Conservation (phyloP, 2,329 filamentous ascomycete genomes). For the Didymella glomerata region DNA sequence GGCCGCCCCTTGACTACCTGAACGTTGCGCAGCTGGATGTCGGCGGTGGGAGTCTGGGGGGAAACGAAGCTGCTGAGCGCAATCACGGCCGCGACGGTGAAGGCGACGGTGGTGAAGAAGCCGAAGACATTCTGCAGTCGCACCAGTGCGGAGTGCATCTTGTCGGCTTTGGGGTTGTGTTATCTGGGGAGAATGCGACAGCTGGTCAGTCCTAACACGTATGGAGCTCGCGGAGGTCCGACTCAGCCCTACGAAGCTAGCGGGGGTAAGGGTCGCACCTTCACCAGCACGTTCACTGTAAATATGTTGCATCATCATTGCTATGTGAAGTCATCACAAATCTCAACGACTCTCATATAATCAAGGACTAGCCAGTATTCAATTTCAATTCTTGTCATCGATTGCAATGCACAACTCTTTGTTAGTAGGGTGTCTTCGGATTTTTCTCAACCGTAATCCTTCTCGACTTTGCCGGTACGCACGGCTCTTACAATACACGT, state of each 20-base stretch:
- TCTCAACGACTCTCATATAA: too few species aligned
- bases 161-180: constrained; percentile 17
- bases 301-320: too few species aligned
- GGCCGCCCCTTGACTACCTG: constrained; percentile 91
- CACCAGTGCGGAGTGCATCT: constrained; percentile 87
- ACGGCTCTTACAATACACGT: too few species aligned
- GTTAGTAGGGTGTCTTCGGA: too few species aligned
- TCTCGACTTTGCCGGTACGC: too few species aligned
- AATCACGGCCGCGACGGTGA: constrained; percentile 79
- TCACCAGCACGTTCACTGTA: not conserved
- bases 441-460: too few species aligned
- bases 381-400: too few species aligned
- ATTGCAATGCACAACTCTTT: too few species aligned
- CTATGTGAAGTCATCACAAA: too few species aligned
- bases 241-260: constrained; percentile 35
- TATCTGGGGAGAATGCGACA: not conserved
- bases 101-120: constrained; percentile 95
- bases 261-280: not conserved
- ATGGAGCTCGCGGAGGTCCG: constrained; percentile 39
- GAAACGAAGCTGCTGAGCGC: constrained; percentile 79
- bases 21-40: constrained; percentile 74
- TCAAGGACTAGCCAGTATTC: too few species aligned
- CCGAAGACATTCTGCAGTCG: constrained; percentile 93
- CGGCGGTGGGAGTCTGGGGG: constrained; percentile 72
- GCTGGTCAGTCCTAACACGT: constrained; percentile 43